Base-by-base conservation (phyloP, 805 yeast species). In the Candida xyloterini region DNA sequence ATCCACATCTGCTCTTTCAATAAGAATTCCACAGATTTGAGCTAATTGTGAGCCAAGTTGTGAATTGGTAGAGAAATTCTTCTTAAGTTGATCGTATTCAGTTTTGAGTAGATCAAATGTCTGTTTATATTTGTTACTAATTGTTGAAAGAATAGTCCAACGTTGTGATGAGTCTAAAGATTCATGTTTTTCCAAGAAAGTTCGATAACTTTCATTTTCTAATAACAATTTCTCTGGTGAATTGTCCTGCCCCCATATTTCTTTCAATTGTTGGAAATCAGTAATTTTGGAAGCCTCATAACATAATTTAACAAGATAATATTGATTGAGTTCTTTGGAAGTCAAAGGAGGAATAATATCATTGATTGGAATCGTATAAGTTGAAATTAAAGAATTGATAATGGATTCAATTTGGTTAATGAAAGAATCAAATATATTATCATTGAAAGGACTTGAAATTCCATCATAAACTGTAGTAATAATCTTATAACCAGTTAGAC, bases 1-100 rank as follows among this genome's bases (percentile, higher is more conserved):
- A 39, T 74, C 80, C 3, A 75, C 63, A 50, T 76, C 81, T 1
- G 77, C 68, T 34, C 81, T 59, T 23, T 73, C 76, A n/a, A 74
- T 69, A 23, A 67, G 49, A 1, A 75, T 57, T 7, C 69, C 62
- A 43, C 73, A 60, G 2, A 73, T 43, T 41, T 70, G 71, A 22
- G 58, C 47, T 3, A 63, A 49, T 10, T 40, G 39, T 5, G 43
- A 28, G 15, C 63, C 56, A 14, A 52, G 50, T 5, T 40, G 28
- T 10, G 15, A 9, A 13, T n/a, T 39, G 39, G 40, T 10, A 35
- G 38, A 22, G 37, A 43, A 8, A 32, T 27, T 25, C 11, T 29
- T 40, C 29, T 46, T 49, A 6, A 51, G 38, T 10, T 55, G 50
- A 11, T 57, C 48, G 8, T 53, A 48, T 3, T 42, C 43, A 3